phyloP scores from a whole-genome alignment of 257 asterid species.

The Verbena officinalis region DNA sequence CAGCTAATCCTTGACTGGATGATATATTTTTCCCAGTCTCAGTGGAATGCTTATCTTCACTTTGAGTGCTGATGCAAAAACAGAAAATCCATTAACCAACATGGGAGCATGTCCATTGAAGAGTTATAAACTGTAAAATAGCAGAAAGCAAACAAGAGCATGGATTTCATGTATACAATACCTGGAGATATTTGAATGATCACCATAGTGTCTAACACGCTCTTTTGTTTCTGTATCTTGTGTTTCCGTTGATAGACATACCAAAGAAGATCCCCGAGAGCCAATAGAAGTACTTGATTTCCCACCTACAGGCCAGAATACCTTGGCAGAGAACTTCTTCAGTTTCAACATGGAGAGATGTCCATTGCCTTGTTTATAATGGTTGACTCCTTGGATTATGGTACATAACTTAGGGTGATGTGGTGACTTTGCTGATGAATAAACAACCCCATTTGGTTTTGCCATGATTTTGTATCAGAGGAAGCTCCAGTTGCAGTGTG shows the following conservation, averaged over 20 bases:
- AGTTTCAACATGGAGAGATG: slow-evolving; percentile 44
- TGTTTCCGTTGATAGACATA: slow-evolving; percentile 65
- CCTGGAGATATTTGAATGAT: slow-evolving; percentile 61
- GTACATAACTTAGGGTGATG: slow-evolving; percentile 57
- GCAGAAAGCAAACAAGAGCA: slow-evolving; percentile 25
- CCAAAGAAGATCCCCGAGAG: slow-evolving; percentile 51
- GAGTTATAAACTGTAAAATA: slow-evolving; percentile 15
- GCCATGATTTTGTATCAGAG: slow-evolving; percentile 51
- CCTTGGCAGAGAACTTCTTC: slow-evolving; percentile 51
- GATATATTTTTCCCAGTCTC: slow-evolving; percentile 46
- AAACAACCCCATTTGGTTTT: slow-evolving; percentile 59
- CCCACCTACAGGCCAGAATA: slow-evolving; percentile 53
- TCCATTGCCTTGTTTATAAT: slow-evolving; percentile 45
- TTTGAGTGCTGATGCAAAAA: slow-evolving; percentile 44
- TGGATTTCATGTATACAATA: slow-evolving; percentile 24
- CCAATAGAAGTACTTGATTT: slow-evolving; percentile 40
- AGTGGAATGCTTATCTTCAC: slow-evolving; percentile 50
- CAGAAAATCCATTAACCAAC: background rate
- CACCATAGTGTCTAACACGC: slow-evolving; percentile 38
- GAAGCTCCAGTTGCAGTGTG: slow-evolving; percentile 29
- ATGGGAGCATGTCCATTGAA: background rate
- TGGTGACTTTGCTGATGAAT: slow-evolving; percentile 76
- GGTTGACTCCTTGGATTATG: slow-evolving; percentile 44
- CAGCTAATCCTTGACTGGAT: slow-evolving; percentile 69
- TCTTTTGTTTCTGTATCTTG: slow-evolving; percentile 59